Base-by-base conservation (phyloP, 177 flowering plant species). In the Vitis hybrid region DNA sequence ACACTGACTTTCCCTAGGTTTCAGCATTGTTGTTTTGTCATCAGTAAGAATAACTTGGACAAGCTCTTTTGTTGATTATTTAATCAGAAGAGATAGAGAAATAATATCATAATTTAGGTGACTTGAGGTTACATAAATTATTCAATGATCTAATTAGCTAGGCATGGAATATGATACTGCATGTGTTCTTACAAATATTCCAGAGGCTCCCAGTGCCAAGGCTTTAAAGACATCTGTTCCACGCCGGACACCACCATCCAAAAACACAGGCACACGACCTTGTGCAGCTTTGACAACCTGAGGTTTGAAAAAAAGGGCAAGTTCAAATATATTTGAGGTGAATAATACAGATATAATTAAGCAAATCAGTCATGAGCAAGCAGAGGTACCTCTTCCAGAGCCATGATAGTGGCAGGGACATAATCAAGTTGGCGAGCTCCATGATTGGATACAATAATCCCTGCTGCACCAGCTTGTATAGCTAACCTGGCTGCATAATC, bases 401-500 rank as follows among this genome's bases (percentile, higher is more conserved):
- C 89, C 79, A 75, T 68, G 32, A 87, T 85, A 30, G 87, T 85
- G 0, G 91, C 77, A 65, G 91, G 79, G 12, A 73, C 77, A 75
- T 82, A 80, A 58, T 82, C 81, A 60, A 79, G 85, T 56, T 82
- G 85, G 46, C 88, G 87, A 79, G 91, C 91, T 55, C 91, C 89
- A 56, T 87, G 91, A 65, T 87, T 87, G 65, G 89, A 87, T 5
- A 87, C 89, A 49, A 85, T 85, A 24, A 87, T 85, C 52, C 91
- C 91, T 50, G 87, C 86, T 40, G 86, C 89, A 75, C 91, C 91
- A 71, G 68, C 67, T 74, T 85, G 87, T 18, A 87, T 48, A 0
- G 89, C 75, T 48, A 87, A 60, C 76, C 82, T 81, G 60, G 89
- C 91, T 85, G 76, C 64, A 74, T 57, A 10, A 11, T 30, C 40